Percentiles rank a stretch among this genome's conserved stretches.
These are phyloP conservation scores for Fusarium miscanthi DNA, from an alignment of 2,329 filamentous ascomycete species.

Conservation along the genomic window DNA sequence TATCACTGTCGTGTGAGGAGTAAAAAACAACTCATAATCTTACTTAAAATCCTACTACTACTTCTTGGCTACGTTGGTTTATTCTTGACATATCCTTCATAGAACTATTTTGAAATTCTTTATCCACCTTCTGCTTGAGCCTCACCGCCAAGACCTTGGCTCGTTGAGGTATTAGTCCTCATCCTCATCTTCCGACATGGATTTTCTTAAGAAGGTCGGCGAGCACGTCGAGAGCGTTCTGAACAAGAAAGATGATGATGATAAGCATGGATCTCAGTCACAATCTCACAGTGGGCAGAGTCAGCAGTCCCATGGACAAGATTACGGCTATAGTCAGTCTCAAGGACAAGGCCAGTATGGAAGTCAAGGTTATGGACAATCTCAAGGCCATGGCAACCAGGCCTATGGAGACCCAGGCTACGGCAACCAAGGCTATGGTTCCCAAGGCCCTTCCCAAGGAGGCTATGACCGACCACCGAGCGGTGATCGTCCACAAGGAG, in stretches of 20 bases:
- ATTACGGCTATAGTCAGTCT: slow-evolving; percentile 43
- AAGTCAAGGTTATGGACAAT: not conserved
- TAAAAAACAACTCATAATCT: slow-evolving; percentile 10
- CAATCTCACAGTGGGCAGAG: slow-evolving; percentile 13
- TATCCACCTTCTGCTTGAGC: not conserved
- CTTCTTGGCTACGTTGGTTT: slow-evolving; percentile 11
- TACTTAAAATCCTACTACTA: slow-evolving; percentile 14
- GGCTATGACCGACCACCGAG: slow-evolving; percentile 3
- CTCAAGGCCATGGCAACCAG: not conserved
- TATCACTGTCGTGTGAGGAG: slow-evolving; percentile 22
- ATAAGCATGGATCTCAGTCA: slow-evolving; percentile 57
- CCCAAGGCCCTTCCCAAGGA: slow-evolving; percentile 5
- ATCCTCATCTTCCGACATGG: slow-evolving; percentile 32
- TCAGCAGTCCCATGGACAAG: slow-evolving; percentile 11
- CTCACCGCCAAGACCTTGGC: slow-evolving; percentile 1
- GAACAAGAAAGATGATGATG: slow-evolving; percentile 52
- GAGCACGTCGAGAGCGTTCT: slow-evolving; percentile 36
- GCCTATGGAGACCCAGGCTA: slow-evolving; percentile 1
- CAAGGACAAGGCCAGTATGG: slow-evolving; percentile 18
- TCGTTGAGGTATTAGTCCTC: slow-evolving; percentile 4
- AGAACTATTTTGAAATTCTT: not conserved
- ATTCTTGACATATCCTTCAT: not conserved
- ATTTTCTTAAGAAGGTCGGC: slow-evolving; percentile 52
- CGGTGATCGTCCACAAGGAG: not conserved
- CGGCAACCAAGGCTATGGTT: slow-evolving; percentile 1